These are phyloP conservation scores for Cicer yamashitae DNA, from an alignment of 306 rosid genomes.

Conservation along the genomic window DNA sequence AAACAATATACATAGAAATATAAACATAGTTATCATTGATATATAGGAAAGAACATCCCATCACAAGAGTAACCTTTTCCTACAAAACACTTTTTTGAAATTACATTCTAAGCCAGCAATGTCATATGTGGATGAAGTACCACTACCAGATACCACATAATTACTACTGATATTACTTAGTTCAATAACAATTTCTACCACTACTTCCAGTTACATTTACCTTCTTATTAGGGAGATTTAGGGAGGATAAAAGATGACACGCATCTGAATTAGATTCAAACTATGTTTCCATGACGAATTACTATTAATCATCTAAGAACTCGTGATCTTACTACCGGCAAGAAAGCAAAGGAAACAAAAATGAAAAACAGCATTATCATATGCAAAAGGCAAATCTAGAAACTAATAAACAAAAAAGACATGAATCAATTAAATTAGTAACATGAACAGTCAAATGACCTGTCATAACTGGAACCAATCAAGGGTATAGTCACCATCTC, in stretches of 20 bases:
- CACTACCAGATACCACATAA: neutral
- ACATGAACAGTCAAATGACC: constrained; percentile 36
- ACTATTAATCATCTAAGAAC: constrained; percentile 17
- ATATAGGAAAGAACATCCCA: neutral
- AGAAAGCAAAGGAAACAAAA: constrained; percentile 4
- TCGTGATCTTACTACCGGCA: constrained; percentile 2
- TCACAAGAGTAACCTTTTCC: neutral
- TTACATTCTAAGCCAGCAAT: constrained; percentile 13
- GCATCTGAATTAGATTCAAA: neutral
- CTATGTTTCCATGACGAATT: neutral
- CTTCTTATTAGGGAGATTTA: neutral
- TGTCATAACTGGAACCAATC: constrained; percentile 53
- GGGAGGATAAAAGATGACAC: neutral
- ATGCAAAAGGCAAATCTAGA: neutral
- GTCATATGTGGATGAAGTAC: neutral
- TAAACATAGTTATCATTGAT: neutral
- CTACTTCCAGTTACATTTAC: neutral
- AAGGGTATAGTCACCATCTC: constrained; percentile 86
- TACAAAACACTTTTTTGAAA: neutral
- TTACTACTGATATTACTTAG: neutral
- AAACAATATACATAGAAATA: neutral
- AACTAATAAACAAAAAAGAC: neutral
- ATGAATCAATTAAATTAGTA: constrained; percentile 11
- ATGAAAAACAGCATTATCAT: neutral
- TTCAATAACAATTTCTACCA: constrained; percentile 6